Percentiles rank a stretch among this genome's conserved stretches.
phyloP scores from a whole-genome alignment of 106 monocot species.

The Platanthera zijinensis region DNA sequence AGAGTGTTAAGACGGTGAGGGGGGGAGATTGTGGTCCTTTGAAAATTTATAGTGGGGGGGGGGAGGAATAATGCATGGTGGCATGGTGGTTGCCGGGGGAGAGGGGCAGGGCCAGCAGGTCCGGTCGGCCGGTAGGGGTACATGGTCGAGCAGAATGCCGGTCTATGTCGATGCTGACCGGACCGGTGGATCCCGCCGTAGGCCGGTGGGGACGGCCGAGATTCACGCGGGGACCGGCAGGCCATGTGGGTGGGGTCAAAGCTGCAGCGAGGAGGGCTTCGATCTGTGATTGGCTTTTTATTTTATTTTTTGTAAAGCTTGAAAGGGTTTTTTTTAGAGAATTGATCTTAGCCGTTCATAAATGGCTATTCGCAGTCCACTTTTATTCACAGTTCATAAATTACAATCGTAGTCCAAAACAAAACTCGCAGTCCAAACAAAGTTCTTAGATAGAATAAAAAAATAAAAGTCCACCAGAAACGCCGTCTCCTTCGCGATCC shows the following conservation, averaged over 20 bases:
- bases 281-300: not conserved
- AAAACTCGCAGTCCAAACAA: too few relatives aligned
- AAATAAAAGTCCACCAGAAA: too few relatives aligned
- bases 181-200: not conserved
- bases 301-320: too few relatives aligned
- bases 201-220: constrained; percentile 8
- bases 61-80: not conserved
- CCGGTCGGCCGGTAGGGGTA: constrained; percentile 9
- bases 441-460: too few relatives aligned
- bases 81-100: not conserved
- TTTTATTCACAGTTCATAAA: too few relatives aligned
- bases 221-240: constrained; percentile 6
- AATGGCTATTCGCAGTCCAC: too few relatives aligned
- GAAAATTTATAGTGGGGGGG: not conserved
- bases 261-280: not conserved
- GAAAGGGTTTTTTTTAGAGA: too few relatives aligned
- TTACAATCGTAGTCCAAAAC: too few relatives aligned
- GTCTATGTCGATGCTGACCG: constrained; percentile 1
- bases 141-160: not conserved
- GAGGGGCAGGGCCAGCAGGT: constrained; percentile 3
- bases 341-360: too few relatives aligned
- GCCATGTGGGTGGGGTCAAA: constrained; percentile 4
- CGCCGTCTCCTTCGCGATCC: too few relatives aligned
- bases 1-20: not conserved
- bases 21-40: not conserved